phyloP scores from a whole-genome alignment of 139 green algal genomes.

The Micractinium conductrix region DNA sequence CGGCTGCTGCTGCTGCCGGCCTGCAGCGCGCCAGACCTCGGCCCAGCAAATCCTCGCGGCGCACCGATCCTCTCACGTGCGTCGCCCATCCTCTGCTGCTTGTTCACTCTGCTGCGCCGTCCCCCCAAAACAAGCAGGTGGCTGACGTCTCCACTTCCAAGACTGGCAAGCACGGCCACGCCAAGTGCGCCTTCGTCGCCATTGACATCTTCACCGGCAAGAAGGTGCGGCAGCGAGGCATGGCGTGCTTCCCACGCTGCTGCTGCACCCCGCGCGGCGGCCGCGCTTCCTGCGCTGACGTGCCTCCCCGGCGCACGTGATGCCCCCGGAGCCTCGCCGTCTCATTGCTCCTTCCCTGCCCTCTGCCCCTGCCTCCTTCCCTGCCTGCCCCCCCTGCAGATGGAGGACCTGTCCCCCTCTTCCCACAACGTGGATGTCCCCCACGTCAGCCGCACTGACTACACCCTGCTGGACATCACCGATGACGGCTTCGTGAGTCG shows the following conservation, averaged over 20 bases:
- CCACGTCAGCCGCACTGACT: slow-evolving; percentile 81
- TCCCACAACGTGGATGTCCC: slow-evolving; percentile 96
- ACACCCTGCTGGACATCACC: slow-evolving; percentile 94
- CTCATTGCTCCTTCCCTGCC: too few species aligned
- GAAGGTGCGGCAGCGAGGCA: too few species aligned
- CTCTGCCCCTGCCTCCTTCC: too few species aligned
- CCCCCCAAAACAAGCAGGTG: slow-evolving; percentile 87
- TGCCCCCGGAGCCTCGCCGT: too few species aligned
- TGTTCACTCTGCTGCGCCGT: neutral
- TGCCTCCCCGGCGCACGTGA: too few species aligned
- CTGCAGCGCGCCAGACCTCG: too few species aligned
- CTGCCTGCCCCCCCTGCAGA: too few species aligned
- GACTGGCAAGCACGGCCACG: slow-evolving; percentile 99
- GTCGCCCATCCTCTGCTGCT: neutral
- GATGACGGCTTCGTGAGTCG: slow-evolving; percentile 91
- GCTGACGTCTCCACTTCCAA: slow-evolving; percentile 99
- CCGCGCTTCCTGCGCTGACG: too few species aligned
- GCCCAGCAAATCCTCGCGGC: too few species aligned
- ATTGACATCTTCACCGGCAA: slow-evolving; percentile 98
- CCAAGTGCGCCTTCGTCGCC: slow-evolving; percentile 98
- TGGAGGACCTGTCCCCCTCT: slow-evolving; percentile 97
- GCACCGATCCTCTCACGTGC: neutral
- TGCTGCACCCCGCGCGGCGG: too few species aligned
- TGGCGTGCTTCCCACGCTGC: too few species aligned
- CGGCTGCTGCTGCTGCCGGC: neutral